A percentile compares a stretch with the other conserved stretches of the same genome.
These are phyloP conservation scores for Trametes elegans DNA, from an alignment of 768 basidiomycete genomes.

Conservation along the genomic window DNA sequence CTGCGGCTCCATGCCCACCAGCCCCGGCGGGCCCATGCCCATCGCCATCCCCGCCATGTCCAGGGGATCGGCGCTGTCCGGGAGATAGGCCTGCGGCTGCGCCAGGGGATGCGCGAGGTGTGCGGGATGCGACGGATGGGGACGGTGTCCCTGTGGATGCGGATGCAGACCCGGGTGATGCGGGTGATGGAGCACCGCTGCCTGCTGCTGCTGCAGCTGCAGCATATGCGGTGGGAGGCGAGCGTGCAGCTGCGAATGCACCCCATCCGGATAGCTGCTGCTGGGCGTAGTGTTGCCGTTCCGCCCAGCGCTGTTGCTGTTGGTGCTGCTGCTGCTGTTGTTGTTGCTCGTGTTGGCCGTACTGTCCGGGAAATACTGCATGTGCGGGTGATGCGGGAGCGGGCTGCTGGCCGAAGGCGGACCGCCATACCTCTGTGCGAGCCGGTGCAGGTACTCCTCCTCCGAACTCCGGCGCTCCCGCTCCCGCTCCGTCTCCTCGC, in stretches of 20 bases:
- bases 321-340: slow-evolving; percentile 23
- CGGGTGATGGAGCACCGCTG: slow-evolving; percentile 25
- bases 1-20: slow-evolving; percentile 21
- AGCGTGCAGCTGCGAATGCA: slow-evolving; percentile 32
- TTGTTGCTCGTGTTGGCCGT: slow-evolving; percentile 21
- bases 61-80: slow-evolving; percentile 23
- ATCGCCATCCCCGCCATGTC: slow-evolving; percentile 23
- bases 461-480: slow-evolving; percentile 32
- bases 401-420: slow-evolving; percentile 3
- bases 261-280: slow-evolving; percentile 30
- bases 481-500: slow-evolving; percentile 35
- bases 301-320: too few relatives aligned
- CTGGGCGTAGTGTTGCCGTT: too few relatives aligned
- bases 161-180: slow-evolving; percentile 9
- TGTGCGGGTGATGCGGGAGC: slow-evolving; percentile 23
- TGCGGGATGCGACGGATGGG: slow-evolving; percentile 14
- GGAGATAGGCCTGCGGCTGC: slow-evolving; percentile 11
- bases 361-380: slow-evolving; percentile 25
- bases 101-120: slow-evolving; percentile 13
- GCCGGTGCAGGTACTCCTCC: slow-evolving; percentile 39
- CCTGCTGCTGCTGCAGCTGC: too few relatives aligned
- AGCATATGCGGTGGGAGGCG: slow-evolving; percentile 16
- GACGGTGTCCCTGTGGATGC: background rate
- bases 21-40: slow-evolving; percentile 12
- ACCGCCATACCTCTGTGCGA: slow-evolving; percentile 35